phyloP scores from a whole-genome alignment of 441 rosid genomes.

The Rhodomyrtus psidioides region DNA sequence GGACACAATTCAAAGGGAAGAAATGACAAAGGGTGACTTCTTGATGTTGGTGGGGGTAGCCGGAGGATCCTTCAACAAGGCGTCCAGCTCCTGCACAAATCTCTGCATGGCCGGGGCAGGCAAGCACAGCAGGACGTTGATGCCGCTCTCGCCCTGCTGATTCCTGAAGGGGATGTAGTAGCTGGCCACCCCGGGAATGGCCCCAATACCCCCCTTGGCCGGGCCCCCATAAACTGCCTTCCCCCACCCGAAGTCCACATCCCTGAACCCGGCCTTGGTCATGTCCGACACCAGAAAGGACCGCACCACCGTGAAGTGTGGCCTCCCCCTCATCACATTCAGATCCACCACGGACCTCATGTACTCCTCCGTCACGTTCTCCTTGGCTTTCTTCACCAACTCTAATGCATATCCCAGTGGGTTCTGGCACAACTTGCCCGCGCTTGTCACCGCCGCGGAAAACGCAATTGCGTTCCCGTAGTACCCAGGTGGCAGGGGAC shows the following conservation, averaged over 20 bases:
- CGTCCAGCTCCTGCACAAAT: background rate
- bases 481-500: background rate
- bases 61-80: background rate
- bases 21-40: background rate
- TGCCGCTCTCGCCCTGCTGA: background rate
- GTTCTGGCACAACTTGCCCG: background rate
- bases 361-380: conserved; percentile 1
- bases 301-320: conserved; percentile 4
- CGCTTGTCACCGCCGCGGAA: background rate
- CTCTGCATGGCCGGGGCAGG: background rate
- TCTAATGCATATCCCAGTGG: background rate
- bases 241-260: conserved; percentile 5
- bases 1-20: background rate
- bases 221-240: background rate
- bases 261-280: conserved; percentile 1
- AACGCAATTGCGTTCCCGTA: conserved; percentile 1
- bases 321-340: background rate
- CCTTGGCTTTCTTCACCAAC: conserved; percentile 3
- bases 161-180: conserved; percentile 1
- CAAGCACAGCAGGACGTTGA: conserved; percentile 1
- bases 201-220: conserved; percentile 2
- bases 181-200: conserved; percentile 10
- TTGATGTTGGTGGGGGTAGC: background rate
- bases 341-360: conserved; percentile 1
- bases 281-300: conserved; percentile 3